phyloP scores from a whole-genome alignment of 1,284 basidiomycete genomes.

The Pterulicium gracile region DNA sequence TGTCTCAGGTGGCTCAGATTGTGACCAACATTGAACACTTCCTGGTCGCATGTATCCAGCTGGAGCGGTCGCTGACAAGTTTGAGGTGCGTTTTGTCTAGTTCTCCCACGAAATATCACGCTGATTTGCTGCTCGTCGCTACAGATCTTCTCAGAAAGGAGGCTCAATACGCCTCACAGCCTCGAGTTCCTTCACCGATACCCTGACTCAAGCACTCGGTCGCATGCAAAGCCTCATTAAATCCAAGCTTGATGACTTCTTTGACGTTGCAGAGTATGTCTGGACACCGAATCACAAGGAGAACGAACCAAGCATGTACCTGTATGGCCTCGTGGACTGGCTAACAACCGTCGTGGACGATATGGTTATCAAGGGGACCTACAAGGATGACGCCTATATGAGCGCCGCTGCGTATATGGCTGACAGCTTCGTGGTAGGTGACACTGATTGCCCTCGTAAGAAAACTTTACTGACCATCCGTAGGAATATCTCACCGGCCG shows the following conservation, averaged over 20 bases:
- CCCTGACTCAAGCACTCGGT: slow-evolving; percentile 60
- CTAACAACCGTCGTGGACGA: slow-evolving; percentile 93
- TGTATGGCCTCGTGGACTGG: slow-evolving; percentile 95
- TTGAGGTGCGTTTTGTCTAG: slow-evolving; percentile 39
- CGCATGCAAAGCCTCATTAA: slow-evolving; percentile 81
- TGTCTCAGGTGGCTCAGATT: slow-evolving; percentile 93
- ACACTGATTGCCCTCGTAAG: background rate
- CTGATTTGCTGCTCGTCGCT: slow-evolving; percentile 1
- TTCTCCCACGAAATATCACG: slow-evolving; percentile 7
- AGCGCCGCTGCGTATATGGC: slow-evolving; percentile 83
- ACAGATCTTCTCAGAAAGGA: slow-evolving; percentile 73
- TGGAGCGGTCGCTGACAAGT: slow-evolving; percentile 81
- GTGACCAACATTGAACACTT: slow-evolving; percentile 94
- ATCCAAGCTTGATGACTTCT: slow-evolving; percentile 94
- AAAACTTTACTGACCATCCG: slow-evolving; percentile 7
- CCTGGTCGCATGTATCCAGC: slow-evolving; percentile 73
- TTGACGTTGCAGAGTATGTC: slow-evolving; percentile 90
- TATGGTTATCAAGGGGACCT: slow-evolving; percentile 72
- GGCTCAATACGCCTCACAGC: slow-evolving; percentile 69
- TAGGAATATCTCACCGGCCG: slow-evolving; percentile 74
- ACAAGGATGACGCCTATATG: slow-evolving; percentile 84
- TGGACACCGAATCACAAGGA: slow-evolving; percentile 71
- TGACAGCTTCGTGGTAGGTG: slow-evolving; percentile 69
- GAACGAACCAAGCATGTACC: slow-evolving; percentile 79
- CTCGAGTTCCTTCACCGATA: slow-evolving; percentile 55